phyloP scores from a whole-genome alignment of 2,329 filamentous ascomycete genomes.

The Rhinocladiella similis region DNA sequence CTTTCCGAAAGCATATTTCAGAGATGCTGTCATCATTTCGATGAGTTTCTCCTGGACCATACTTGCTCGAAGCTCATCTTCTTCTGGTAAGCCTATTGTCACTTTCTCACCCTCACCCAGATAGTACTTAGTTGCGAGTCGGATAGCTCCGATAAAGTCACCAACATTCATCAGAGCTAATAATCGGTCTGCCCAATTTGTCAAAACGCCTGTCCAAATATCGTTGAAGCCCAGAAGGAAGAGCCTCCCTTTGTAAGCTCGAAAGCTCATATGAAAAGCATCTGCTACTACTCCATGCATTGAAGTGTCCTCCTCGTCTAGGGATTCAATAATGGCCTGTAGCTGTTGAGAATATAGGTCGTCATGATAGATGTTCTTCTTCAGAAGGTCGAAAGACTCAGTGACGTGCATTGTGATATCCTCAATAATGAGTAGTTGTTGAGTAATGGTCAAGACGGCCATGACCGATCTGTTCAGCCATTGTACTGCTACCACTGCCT shows the following conservation, averaged over 20 bases:
- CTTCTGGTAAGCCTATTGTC: slow-evolving; percentile 88
- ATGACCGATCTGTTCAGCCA: slow-evolving; percentile 95
- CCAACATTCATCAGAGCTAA: slow-evolving; percentile 94
- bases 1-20: slow-evolving; percentile 82
- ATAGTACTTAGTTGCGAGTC: slow-evolving; percentile 89
- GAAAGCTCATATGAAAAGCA: slow-evolving; percentile 97
- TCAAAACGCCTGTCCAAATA: slow-evolving; percentile 83
- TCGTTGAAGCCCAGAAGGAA: slow-evolving; percentile 95
- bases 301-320: slow-evolving; percentile 81
- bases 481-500: slow-evolving; percentile 93
- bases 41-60: slow-evolving; percentile 86
- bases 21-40: slow-evolving; percentile 88
- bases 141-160: slow-evolving; percentile 91
- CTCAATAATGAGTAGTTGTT: slow-evolving; percentile 88
- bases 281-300: slow-evolving; percentile 97
- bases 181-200: slow-evolving; percentile 94
- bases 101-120: slow-evolving; percentile 88
- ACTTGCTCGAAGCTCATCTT: slow-evolving; percentile 70
- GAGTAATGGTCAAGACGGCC: slow-evolving; percentile 88
- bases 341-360: slow-evolving; percentile 90
- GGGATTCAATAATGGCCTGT: slow-evolving; percentile 78
- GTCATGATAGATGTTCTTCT: slow-evolving; percentile 87
- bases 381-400: slow-evolving; percentile 87
- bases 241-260: slow-evolving; percentile 87
- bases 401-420: slow-evolving; percentile 87